Base-by-base conservation (phyloP, 192 early-diverging fungal species). In the Chytriomyces sp. region DNA sequence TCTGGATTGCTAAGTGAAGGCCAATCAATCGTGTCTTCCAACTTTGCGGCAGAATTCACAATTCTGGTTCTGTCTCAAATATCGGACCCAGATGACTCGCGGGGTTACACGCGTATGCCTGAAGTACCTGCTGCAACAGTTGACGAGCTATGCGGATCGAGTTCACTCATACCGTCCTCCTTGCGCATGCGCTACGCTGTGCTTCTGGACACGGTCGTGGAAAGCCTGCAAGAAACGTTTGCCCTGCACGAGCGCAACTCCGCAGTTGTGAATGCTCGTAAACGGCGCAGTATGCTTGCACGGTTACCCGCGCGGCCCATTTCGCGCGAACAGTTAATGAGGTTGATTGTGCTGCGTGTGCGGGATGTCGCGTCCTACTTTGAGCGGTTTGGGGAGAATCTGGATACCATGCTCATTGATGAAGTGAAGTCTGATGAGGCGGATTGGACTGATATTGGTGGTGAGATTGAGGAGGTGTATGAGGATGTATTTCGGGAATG, bases 371-470 rank as follows among this genome's bases (percentile, higher is more conserved):
- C 63, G 3, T 57, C 32, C 6, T 81, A 81, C 38, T 40, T 64
- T 26, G 76, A 81, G 28, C 14, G 41, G 28, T 53, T 75, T 33
- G 80, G 76, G 7, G 80, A 81, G 59, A 81, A 81, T 52, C 66
- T 81, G 31, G 80, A 81, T 52, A 56, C 69, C 12, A 62, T 81
- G 64, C 58, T 81, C 52, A 78, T 81, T 33, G 52, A 59, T 10
- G 58, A 75, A 38, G 74, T 81, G 34, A 73, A 74, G 33, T 3
- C 52, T 0, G 76, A 74, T 17, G 80, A 81, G 36, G 28, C 44
- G 19, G 39, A 38, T 5, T 81, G 80, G 80, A 62, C 38, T 10
- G 67, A 59, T 12, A 6, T 53, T 57, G 53, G 30, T 58, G 36
- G 25, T 59, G 62, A 34, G 17, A 31, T 59, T 14, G 64, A 39